Evolutionary conservation across 2,329 filamentous ascomycete genomes (phyloP).

Genomic region (Claviceps pazoutovae): DNA sequence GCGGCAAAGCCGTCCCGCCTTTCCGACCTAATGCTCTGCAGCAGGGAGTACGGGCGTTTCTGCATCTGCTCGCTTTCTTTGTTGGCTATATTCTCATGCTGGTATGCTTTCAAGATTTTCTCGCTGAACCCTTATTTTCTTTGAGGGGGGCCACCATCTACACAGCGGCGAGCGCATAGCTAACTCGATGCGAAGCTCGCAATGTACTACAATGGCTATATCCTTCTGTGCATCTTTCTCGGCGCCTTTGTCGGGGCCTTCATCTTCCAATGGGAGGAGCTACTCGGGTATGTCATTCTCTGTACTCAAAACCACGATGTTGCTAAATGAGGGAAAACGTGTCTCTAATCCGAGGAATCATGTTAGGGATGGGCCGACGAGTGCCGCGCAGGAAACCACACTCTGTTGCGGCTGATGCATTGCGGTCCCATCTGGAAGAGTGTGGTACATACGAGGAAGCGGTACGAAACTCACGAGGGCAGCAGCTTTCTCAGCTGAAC

Average conservation of each 20-base stretch:
- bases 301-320: not conserved
- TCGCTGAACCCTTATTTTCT: too few species aligned
- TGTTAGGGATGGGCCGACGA: conserved; percentile 15
- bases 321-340: too few species aligned
- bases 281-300: conserved; percentile 18
- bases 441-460: too few species aligned
- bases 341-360: not conserved
- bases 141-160: too few species aligned
- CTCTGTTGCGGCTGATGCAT: conserved; percentile 25
- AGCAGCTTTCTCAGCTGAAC: too few species aligned
- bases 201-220: conserved; percentile 55
- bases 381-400: conserved; percentile 23
- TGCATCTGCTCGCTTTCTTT: conserved; percentile 60
- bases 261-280: conserved; percentile 56
- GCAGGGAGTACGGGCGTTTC: conserved; percentile 49
- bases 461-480: too few species aligned
- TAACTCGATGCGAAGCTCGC: conserved; percentile 20
- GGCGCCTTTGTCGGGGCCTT: conserved; percentile 62
- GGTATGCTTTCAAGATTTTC: conserved; percentile 9
- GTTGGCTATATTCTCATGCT: conserved; percentile 72
- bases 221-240: conserved; percentile 70
- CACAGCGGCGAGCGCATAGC: not conserved
- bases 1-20: conserved; percentile 11
- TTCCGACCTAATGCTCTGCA: conserved; percentile 48
- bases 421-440: too few species aligned